Base-by-base conservation (phyloP, 164 flowering plant species). In the Magnolia changhungtana region DNA sequence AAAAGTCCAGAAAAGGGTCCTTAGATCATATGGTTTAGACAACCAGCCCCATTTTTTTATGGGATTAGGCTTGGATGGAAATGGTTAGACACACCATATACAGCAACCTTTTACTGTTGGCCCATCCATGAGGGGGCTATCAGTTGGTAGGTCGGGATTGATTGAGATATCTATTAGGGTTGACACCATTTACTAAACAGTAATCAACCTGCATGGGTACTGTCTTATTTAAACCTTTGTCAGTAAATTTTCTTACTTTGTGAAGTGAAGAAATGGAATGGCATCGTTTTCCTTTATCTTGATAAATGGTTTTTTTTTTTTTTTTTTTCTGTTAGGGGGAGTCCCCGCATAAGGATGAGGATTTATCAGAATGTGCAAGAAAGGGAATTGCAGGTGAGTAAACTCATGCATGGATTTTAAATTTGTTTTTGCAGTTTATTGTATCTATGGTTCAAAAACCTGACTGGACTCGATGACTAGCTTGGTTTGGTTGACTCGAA, bases 281-380 rank as follows among this genome's bases (percentile, higher is more conserved):
- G 18, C 13, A 55, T 55, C 19, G 10, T 11, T 11, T 5, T 55
- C 3, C 10, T 55, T 14, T 55, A 13, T 55, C 18, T 55, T 55
- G 61, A 55, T 55, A 11, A 55, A 16, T 55, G 61, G 61, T 55
- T 19, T 9, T 3, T 16, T 55, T 55, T 16, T 27, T 27, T 24
- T 27, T 27, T 27, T 27, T 27, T 2, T 27, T 3, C 61, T 55
- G 16, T 55, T 55, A 2, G 18, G 13, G 18, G 95, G 91, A 85
- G 75, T 77, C 89, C 76, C 78, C 81, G n/a, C 93, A 83, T 16
- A 91, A 83, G 67, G 76, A 85, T 71, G 88, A 84, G 11, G 86
- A 88, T 75, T 85, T 93, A 29, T 95, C 98, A 1, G 98, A 95
- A 20, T 95, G 98, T 81, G 98, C 87, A 58, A 88, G 82, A 86